Conservation (phyloP, 129 eudicot species). For the Centrapalus pauciflorus region DNA sequence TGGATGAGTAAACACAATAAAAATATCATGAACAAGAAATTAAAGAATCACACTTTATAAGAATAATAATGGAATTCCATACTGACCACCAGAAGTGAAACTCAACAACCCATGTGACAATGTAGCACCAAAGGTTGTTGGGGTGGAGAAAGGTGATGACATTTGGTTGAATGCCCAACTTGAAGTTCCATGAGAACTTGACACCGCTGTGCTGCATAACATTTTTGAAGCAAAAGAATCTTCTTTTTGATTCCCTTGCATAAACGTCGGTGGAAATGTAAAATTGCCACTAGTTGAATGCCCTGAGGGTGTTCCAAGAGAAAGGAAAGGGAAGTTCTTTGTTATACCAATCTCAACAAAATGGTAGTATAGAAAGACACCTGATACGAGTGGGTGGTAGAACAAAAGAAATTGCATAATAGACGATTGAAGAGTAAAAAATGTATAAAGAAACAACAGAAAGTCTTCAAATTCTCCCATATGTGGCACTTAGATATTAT, state of each 20-base stretch:
- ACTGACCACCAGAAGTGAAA: conserved; percentile 9
- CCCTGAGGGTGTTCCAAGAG: no score
- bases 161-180: not conserved
- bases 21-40: not conserved
- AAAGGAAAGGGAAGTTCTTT: no score
- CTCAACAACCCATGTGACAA: conserved; percentile 1
- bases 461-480: not conserved
- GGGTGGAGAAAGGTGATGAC: not conserved
- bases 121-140: not conserved
- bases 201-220: not conserved
- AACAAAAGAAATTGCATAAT: not conserved
- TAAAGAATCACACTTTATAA: not conserved
- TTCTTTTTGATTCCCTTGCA: not conserved
- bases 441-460: not conserved
- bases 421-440: not conserved
- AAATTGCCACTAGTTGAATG: not conserved
- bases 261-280: not conserved
- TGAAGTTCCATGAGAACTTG: not conserved
- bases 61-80: not conserved
- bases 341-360: no score
- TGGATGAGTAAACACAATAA: not conserved
- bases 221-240: not conserved
- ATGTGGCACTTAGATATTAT: no score
- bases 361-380: no score
- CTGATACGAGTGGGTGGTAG: not conserved